Base-by-base conservation (phyloP, 768 basidiomycete genomes). In the Psilocybe tampanensis region DNA sequence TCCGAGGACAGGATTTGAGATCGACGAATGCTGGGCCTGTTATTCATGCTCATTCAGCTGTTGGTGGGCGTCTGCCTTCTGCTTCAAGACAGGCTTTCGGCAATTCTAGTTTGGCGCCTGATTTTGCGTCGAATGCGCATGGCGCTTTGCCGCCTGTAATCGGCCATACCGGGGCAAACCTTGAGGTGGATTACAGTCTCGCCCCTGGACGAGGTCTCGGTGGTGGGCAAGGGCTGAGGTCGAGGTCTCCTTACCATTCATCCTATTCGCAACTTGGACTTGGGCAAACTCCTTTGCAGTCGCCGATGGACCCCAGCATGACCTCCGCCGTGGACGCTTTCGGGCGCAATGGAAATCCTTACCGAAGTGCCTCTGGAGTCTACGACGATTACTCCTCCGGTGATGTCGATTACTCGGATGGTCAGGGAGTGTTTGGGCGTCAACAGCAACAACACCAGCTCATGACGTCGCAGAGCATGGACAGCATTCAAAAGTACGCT, bases 1-100 rank as follows among this genome's bases (percentile, higher is more conserved):
- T 91, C 42, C 86, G 82, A 52, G 90, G 90, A 6, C 83, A 86
- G 52, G 86, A 89, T 19, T 64, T 81, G 66, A 72, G 64, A 58
- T 60, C 64, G 18, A 17, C 49, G 2, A 58, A 60, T 47, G 44
- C 62, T 56, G 57, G 55, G 13, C 54, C 67, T 62, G 55, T 60
- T 65, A 54, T 67, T 48, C 45, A 65, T 33, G 66, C 69, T 50
- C 63, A 61, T 50, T 47, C 45, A 32, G 47, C 54, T 24, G 56
- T 43, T 7, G 42, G 45, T 12, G 60, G 59, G 8, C 63, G 60
- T 44, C 1, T 60, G 18, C 51, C 60, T 29, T 50, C 58, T 26
- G 54, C 55, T 36, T 52, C 54, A 18, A 32, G 58, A 18, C 57
- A 61, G 26, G 66, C 66, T 1, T 60, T 68, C 22, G 11, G 43